A percentile compares a stretch with the other conserved stretches of the same genome.
These are phyloP conservation scores for Pseudohalonectria lignicola DNA, from an alignment of 2,329 filamentous ascomycete species.

Conservation along the genomic window DNA sequence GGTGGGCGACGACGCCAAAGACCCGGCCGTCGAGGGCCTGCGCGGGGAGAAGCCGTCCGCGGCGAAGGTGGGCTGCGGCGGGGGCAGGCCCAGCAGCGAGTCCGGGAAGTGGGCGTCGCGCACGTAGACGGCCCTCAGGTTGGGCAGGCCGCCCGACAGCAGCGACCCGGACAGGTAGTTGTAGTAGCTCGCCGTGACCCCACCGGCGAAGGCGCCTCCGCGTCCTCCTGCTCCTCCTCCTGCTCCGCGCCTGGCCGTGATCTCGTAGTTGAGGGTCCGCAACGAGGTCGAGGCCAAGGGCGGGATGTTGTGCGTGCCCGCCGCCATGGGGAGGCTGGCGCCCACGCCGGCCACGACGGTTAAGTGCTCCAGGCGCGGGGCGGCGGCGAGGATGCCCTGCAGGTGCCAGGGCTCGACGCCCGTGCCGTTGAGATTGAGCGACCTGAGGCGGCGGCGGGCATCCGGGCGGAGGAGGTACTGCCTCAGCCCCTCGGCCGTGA, in stretches of 20 bases:
- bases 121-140: conserved; percentile 69
- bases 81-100: conserved; percentile 58
- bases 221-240: too few species aligned
- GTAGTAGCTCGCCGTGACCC: conserved; percentile 58
- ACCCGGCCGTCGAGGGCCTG: not conserved
- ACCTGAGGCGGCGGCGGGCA: conserved; percentile 49
- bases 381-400: conserved; percentile 48
- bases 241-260: conserved; percentile 48
- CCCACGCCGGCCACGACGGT: conserved; percentile 40
- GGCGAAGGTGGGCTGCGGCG: conserved; percentile 39
- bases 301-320: conserved; percentile 34
- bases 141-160: conserved; percentile 62
- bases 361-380: conserved; percentile 45
- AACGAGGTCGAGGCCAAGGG: conserved; percentile 60
- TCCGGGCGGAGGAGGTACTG: conserved; percentile 54
- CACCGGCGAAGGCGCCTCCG: conserved; percentile 37
- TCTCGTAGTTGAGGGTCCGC: conserved; percentile 69
- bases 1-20: conserved; percentile 16
- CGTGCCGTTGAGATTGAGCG: conserved; percentile 61
- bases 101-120: conserved; percentile 78
- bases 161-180: conserved; percentile 78
- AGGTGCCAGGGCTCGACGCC: conserved; percentile 54
- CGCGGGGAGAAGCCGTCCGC: conserved; percentile 20
- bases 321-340: conserved; percentile 35
- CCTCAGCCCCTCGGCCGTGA: conserved; percentile 62